Evolutionary conservation across 2,329 filamentous ascomycete species (phyloP).

Genomic region (Ascochyta fabae): DNA sequence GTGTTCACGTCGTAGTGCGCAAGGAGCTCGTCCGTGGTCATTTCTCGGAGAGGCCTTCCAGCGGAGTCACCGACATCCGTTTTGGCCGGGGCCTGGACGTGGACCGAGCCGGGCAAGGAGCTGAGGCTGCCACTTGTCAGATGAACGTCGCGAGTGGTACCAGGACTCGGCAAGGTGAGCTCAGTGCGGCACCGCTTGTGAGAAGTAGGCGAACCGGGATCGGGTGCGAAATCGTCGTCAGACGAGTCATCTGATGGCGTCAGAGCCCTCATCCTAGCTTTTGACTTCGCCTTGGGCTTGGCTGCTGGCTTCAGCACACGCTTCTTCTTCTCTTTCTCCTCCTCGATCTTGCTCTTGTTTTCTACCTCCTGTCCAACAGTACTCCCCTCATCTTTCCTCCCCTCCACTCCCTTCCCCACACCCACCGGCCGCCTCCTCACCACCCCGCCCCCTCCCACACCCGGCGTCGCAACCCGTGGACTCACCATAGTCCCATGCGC

Average conservation of each 20-base stretch:
- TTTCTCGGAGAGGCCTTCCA: not conserved
- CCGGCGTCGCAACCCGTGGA: constrained; percentile 5
- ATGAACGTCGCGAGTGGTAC: not conserved
- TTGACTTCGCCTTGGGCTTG: not conserved
- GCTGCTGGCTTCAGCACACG: not conserved
- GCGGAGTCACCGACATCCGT: not conserved
- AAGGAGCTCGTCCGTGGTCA: constrained; percentile 10
- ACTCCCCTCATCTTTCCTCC: not conserved
- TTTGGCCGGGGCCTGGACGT: not conserved
- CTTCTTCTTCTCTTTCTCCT: not conserved
- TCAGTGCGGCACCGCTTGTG: constrained; percentile 9
- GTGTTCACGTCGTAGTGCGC: constrained; percentile 15
- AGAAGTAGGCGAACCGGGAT: constrained; percentile 11
- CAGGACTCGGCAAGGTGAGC: not conserved
- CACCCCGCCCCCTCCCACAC: not conserved
- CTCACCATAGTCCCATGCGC: constrained; percentile 33
- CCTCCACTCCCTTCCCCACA: not conserved
- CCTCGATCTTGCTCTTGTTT: not conserved
- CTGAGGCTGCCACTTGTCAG: not conserved
- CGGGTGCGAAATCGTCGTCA: constrained; percentile 12
- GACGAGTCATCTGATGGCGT: constrained; percentile 7
- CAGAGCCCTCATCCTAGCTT: not conserved
- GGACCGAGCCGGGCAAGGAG: not conserved
- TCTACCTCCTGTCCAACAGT: not conserved
- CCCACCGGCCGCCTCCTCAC: constrained; percentile 4